Evolutionary conservation across 1,139 yeast species (phyloP).

Genomic region (Chernovozyma sophiae-reginae): DNA sequence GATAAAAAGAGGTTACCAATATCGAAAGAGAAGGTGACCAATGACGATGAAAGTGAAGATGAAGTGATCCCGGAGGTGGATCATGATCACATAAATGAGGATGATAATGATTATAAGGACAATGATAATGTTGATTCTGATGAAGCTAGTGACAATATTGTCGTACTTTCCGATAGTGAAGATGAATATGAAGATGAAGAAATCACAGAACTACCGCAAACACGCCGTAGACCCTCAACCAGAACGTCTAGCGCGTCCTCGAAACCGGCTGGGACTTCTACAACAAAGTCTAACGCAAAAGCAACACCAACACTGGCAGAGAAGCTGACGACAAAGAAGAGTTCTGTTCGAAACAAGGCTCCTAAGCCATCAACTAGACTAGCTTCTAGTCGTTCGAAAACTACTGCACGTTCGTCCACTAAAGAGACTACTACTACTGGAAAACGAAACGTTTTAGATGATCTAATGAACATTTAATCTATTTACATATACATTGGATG

Average conservation of each 20-base stretch:
- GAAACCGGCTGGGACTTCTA: neutral
- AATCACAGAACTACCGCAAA: too few relatives aligned
- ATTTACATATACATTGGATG: too few relatives aligned
- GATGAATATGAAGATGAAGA: constrained; percentile 5
- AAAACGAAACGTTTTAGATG: constrained; percentile 4
- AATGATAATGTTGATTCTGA: neutral
- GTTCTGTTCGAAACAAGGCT: neutral
- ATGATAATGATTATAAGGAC: constrained; percentile 53
- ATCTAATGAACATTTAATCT: constrained; percentile 5
- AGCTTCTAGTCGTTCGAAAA: neutral
- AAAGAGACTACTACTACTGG: neutral
- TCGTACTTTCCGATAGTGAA: constrained; percentile 6
- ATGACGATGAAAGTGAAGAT: constrained; percentile 8
- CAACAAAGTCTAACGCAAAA: neutral
- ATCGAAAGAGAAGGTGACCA: constrained; percentile 9
- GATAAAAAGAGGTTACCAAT: constrained; percentile 6
- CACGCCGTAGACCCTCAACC: neutral
- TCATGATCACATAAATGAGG: constrained; percentile 20
- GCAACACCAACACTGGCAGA: neutral
- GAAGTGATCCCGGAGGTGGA: neutral
- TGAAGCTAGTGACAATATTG: neutral
- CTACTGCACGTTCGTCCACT: neutral
- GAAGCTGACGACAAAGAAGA: neutral
- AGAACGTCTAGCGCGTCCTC: neutral
- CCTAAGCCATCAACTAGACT: too few relatives aligned